Evolutionary conservation across 2,329 filamentous ascomycete species (phyloP).

Genomic region (Anthostomella pinea): DNA sequence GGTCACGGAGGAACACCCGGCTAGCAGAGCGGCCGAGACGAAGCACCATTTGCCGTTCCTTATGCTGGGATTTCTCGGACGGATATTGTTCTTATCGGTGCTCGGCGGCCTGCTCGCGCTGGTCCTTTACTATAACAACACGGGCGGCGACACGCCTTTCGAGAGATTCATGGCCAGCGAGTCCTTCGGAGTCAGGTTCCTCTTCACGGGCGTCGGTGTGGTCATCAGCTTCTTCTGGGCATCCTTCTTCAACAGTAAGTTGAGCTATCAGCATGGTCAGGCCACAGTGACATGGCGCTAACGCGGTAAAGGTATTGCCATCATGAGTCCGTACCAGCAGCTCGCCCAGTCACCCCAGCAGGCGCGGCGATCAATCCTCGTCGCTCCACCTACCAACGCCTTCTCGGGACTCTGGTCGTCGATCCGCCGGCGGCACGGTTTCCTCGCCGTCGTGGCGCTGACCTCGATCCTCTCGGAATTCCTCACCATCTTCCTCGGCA

Average conservation of each 20-base stretch:
- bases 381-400: constrained; percentile 16
- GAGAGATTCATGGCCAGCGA: constrained; percentile 41
- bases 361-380: constrained; percentile 33
- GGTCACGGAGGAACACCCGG: too few relatives aligned
- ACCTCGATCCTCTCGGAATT: constrained; percentile 37
- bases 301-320: constrained; percentile 30
- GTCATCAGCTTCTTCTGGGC: constrained; percentile 38
- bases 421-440: constrained; percentile 30
- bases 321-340: constrained; percentile 36
- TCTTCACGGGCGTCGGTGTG: constrained; percentile 40
- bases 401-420: constrained; percentile 30
- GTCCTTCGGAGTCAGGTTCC: constrained; percentile 37
- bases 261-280: not conserved
- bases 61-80: constrained; percentile 26
- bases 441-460: constrained; percentile 32
- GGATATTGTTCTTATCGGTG: constrained; percentile 23
- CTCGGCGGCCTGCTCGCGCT: constrained; percentile 30
- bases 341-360: constrained; percentile 27
- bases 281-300: constrained; percentile 1
- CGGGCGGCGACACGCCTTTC: constrained; percentile 34
- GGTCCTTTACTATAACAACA: constrained; percentile 38
- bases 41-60: constrained; percentile 28
- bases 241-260: constrained; percentile 35
- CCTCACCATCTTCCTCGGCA: constrained; percentile 37
- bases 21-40: too few relatives aligned